Evolutionary conservation across 371 early-diverging fungal genomes (phyloP), one percentile per base, ranked within the genome.

Genomic region (Fennellomyces sp.): DNA sequence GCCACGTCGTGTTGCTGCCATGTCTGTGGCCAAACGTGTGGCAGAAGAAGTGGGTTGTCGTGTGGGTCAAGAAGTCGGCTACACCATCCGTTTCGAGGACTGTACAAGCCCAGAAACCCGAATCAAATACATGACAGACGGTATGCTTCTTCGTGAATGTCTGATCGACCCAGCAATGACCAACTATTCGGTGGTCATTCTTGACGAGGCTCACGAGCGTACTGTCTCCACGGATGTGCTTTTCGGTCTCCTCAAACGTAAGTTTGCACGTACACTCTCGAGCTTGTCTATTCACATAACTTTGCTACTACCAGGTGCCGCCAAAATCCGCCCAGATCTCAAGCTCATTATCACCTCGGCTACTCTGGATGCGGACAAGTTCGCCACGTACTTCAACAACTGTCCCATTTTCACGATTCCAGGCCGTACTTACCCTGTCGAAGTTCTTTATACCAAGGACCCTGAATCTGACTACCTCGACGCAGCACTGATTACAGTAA

Each of bases 121-220:
- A 57, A 97, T 99, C 73, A 98, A 99, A 77, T 98, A 98, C 82
- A 93, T 99, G 94, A 99, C 99, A 6, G 99, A 99, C 62, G 99
- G 99, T 82, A 96, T 99, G 92, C 85, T 99, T 56, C 79, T 99
- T 31, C 88, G 98, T 68, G 99, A 99, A 81, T 89, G 92, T 67
- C 82, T 99, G 55, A 82, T 96, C 38, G 98, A 99, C 65, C 86
- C 92, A 0, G 77, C 79, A 30, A 83, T 98, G 75, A 73, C 76
- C 17, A 86, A 88, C 52, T 99, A 99, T 76, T 91, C 96, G 25
- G 91, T 98, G 31, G 88, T 99, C 50, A 90, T 98, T 67, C 83
- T 99, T 27, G 99, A 99, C 70, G 99, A 99, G 76, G 99, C 99
- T 36, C 99, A 99, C 91, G 99, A 99, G 82, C 88, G 99, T 58